Percentiles rank a stretch among this genome's conserved stretches.
Evolutionary conservation across 805 yeast genomes (phyloP).

Genomic region (Brettanomyces custersianus): DNA sequence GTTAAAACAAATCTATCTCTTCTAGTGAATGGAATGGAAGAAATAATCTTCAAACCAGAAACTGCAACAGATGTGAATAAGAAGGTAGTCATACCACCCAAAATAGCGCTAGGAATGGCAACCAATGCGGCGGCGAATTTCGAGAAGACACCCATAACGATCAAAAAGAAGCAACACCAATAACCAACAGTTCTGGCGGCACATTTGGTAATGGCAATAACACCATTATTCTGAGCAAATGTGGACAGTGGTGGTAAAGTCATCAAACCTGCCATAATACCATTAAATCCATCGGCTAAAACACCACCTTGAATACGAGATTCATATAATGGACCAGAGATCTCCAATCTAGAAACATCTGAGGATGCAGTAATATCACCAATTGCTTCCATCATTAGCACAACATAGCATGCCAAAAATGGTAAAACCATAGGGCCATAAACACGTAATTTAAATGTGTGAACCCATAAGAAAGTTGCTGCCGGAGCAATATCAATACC

Average conservation of each 20-base stretch:
- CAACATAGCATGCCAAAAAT: constrained; percentile 72
- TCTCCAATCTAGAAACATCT: constrained; percentile 80
- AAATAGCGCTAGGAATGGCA: constrained; percentile 66
- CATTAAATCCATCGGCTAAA: constrained; percentile 75
- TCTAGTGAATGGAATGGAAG: constrained; percentile 45
- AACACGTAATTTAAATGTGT: constrained; percentile 65
- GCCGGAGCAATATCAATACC: constrained; percentile 65
- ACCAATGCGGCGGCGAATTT: constrained; percentile 87
- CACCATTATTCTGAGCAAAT: constrained; percentile 95
- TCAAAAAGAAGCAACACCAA: constrained; percentile 50
- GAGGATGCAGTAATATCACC: constrained; percentile 94
- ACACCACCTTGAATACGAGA: constrained; percentile 90
- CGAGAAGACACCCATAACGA: constrained; percentile 82
- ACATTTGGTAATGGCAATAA: constrained; percentile 84
- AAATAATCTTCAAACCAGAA: constrained; percentile 48
- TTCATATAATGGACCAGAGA: constrained; percentile 75
- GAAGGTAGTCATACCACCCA: constrained; percentile 79
- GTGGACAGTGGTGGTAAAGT: constrained; percentile 87
- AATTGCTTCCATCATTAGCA: constrained; percentile 84
- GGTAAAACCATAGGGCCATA: constrained; percentile 87
- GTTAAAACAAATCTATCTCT: constrained; percentile 49
- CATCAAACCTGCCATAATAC: constrained; percentile 65
- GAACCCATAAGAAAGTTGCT: constrained; percentile 80
- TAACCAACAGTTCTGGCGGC: constrained; percentile 69
- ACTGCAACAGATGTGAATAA: constrained; percentile 49